Percentiles rank a stretch among this genome's conserved stretches.
Conservation (phyloP, 2,329 filamentous ascomycete species). For the Sclerotiophoma versabilis region DNA sequence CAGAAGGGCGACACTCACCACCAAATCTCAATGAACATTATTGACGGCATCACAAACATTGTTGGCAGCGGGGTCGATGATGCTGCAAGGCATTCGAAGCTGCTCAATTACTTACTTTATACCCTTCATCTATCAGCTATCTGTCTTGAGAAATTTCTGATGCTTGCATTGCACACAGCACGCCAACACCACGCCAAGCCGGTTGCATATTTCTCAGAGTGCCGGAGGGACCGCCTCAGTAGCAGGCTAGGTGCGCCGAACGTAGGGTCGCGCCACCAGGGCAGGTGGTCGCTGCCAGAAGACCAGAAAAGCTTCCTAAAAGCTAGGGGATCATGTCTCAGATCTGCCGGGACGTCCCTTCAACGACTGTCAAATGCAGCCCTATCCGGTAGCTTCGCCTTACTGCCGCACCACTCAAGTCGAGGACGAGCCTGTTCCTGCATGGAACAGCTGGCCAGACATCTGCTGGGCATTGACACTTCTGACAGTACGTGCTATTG, state of each 20-base stretch:
- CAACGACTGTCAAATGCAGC: constrained; percentile 19
- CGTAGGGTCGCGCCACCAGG: background rate
- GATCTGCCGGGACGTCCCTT: constrained; percentile 9
- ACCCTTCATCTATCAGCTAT: too few relatives aligned
- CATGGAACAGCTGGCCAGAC: constrained; percentile 13
- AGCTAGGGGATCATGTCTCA: constrained; percentile 12
- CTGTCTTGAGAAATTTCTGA: too few relatives aligned
- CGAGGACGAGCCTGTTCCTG: constrained; percentile 1
- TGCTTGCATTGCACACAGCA: constrained; percentile 4
- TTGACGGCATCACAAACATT: background rate
- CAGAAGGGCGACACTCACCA: constrained; percentile 7
- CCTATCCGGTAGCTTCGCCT: constrained; percentile 9
- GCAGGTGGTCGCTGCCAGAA: background rate
- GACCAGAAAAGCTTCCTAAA: constrained; percentile 1
- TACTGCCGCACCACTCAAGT: constrained; percentile 7
- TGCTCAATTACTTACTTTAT: too few relatives aligned
- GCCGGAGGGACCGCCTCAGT: constrained; percentile 3
- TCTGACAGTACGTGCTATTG: constrained; percentile 14
- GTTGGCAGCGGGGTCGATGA: too few relatives aligned
- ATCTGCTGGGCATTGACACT: background rate
- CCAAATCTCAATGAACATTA: background rate
- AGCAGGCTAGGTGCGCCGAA: background rate
- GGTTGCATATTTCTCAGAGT: constrained; percentile 11
- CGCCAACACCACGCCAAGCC: constrained; percentile 5
- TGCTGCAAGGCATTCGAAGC: too few relatives aligned